Evolutionary conservation across 371 early-diverging fungal species (phyloP), one percentile per base, ranked within the genome.

Genomic region (Conidiobolus coronatus): DNA sequence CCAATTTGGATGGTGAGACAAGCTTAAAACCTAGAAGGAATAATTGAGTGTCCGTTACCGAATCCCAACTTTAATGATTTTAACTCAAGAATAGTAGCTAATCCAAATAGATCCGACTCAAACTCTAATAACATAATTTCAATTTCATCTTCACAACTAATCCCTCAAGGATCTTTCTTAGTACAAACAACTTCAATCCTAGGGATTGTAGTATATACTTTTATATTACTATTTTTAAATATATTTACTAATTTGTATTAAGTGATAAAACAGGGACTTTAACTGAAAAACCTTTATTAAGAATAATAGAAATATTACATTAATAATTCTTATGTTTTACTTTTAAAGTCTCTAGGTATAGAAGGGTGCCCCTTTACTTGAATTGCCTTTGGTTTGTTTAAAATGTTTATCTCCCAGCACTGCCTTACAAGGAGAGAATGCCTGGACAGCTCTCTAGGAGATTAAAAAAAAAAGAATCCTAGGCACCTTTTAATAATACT

Each of bases 261-360:
- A 78, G 83, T 22, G 96, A 95, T 65, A 95, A 95, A 60, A 95
- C 96, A 8, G 96, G 96, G 12, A 95, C 96, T 6, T 63, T 95
- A 20, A 95, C 96, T 0, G 80, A 85, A 54, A 95, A 95, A n/a
- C n/a, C n/a, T n/a, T n/a, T n/a, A n/a, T n/a, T n/a, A n/a, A n/a
- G n/a, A n/a, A n/a, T n/a, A n/a, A n/a, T n/a, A n/a, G n/a, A n/a
- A n/a, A n/a, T n/a, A n/a, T n/a, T n/a, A n/a, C n/a, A n/a, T n/a
- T n/a, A n/a, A n/a, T n/a, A n/a, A n/a, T n/a, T n/a, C n/a, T n/a
- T n/a, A n/a, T n/a, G n/a, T n/a, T n/a, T n/a, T n/a, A n/a, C n/a
- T n/a, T n/a, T n/a, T n/a, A n/a, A n/a, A n/a, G n/a, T n/a, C n/a
- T n/a, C n/a, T n/a, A n/a, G n/a, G n/a, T n/a, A n/a, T n/a, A n/a